Evolutionary conservation across 805 yeast genomes (phyloP), one percentile per base, ranked within the genome.

Genomic region (Scheffersomyces stipitis): DNA sequence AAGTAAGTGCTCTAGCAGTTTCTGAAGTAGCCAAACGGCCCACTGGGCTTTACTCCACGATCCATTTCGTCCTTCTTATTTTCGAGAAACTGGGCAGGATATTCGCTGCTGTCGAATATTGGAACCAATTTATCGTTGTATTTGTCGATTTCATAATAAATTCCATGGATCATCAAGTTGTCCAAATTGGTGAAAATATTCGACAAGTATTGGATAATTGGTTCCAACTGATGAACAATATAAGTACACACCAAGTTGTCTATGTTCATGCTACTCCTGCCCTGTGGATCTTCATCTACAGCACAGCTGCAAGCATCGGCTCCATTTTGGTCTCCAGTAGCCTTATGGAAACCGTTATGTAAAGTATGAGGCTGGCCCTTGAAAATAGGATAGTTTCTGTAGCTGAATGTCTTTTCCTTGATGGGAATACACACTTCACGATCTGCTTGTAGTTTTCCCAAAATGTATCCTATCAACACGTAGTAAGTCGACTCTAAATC

Each of bases 341-440:
- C n/a, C n/a, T 13, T 17, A 36, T 64, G 70, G 37, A 57, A 62
- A 28, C 55, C 58, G 15, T 41, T 39, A 41, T 63, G 69, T 13
- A 64, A 48, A 2, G 62, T 58, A 40, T 63, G 62, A 3, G 65
- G 62, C 30, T 56, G 56, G 10, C 70, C 70, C 36, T 60, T 60
- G 36, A 54, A 57, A 14, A 64, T 55, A 4, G 67, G 68, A 34
- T 63, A 62, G 24, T 48, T 42, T 13, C 40, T 41, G 41, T 45
- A 61, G 16, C 48, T 32, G 34, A 40, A 45, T 3, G 60, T 46
- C 14, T 39, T 44, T 29, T 56, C 59, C 31, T 58, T 58, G 28
- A 60, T 60, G 5, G 68, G 68, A 8, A 54, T 54, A 42, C 63
- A 62, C 7, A 62, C 63, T 46, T 62, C 66, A 40, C 69, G 41